phyloP scores from a whole-genome alignment of 257 asterid genomes.

The Plectranthus barbatus region DNA sequence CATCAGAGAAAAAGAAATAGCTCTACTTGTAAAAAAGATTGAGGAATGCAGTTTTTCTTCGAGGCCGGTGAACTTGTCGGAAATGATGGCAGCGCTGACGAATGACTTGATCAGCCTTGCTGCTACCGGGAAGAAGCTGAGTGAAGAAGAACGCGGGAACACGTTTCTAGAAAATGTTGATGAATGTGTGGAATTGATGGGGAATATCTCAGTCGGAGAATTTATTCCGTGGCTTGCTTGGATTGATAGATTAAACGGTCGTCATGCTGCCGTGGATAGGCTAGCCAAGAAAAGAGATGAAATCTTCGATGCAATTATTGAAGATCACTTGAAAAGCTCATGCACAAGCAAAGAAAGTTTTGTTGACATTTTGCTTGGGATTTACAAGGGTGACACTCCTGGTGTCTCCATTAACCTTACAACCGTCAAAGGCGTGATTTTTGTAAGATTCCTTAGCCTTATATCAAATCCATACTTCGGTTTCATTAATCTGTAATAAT shows the following conservation, averaged over 20 bases:
- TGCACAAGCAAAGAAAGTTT: neutral
- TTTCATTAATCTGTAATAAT: too few relatives aligned
- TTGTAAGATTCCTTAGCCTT: too few relatives aligned
- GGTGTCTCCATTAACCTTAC: conserved; percentile 5
- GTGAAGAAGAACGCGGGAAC: neutral
- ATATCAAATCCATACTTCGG: too few relatives aligned
- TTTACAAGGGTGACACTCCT: conserved; percentile 9
- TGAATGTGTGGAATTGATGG: conserved; percentile 5
- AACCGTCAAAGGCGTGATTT: neutral
- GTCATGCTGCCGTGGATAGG: neutral
- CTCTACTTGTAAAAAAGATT: conserved; percentile 3
- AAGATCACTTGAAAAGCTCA: neutral
- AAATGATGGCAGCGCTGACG: neutral
- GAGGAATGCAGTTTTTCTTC: neutral
- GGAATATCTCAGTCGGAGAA: conserved; percentile 7
- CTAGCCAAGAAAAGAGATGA: neutral
- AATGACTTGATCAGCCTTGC: conserved; percentile 10
- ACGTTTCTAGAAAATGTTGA: neutral
- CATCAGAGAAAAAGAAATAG: conserved; percentile 17
- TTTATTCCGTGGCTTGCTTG: conserved; percentile 25
- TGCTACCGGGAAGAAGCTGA: conserved; percentile 17
- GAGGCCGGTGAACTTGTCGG: conserved; percentile 9
- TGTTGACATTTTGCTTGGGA: conserved; percentile 11
- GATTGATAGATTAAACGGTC: conserved; percentile 15
- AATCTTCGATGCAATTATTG: conserved; percentile 7